Percentiles rank a stretch among this genome's conserved stretches.
phyloP scores from a whole-genome alignment of 2,329 filamentous ascomycete genomes.

The Xylaria sp. region DNA sequence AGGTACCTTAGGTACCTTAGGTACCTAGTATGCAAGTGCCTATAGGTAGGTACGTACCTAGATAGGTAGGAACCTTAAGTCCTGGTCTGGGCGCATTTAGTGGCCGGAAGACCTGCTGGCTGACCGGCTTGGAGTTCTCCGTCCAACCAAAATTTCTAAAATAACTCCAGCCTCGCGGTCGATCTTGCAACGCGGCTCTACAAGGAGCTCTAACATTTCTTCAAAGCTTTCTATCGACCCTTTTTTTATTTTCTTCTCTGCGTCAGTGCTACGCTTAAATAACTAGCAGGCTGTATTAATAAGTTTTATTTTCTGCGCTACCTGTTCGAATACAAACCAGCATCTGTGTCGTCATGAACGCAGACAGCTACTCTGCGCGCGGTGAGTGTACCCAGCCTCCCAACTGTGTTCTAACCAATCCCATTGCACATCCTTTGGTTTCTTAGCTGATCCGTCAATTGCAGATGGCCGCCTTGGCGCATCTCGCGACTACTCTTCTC shows the following conservation, averaged over 20 bases:
- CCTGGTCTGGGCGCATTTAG: no score
- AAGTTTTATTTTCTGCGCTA: slow-evolving; percentile 1
- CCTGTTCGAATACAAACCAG: not conserved
- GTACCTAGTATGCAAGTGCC: no score
- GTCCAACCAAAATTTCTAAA: slow-evolving; percentile 42
- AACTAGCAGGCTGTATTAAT: not conserved
- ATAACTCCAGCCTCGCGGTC: slow-evolving; percentile 43
- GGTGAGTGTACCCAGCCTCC: slow-evolving; percentile 55
- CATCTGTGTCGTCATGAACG: slow-evolving; percentile 70
- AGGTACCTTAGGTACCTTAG: no score
- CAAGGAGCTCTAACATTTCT: slow-evolving; percentile 31
- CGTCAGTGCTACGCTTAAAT: slow-evolving; percentile 5
- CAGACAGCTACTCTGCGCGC: slow-evolving; percentile 80
- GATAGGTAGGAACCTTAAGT: not conserved
- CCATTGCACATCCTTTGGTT: slow-evolving; percentile 7
- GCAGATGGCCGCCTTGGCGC: slow-evolving; percentile 58
- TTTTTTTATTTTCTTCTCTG: no score
- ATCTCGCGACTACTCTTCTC: slow-evolving; percentile 60
- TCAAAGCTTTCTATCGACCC: not conserved
- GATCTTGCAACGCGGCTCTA: slow-evolving; percentile 39
- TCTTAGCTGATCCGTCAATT: slow-evolving; percentile 33
- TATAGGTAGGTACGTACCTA: not conserved
- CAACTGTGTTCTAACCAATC: slow-evolving; percentile 17
- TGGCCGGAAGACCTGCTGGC: not conserved
- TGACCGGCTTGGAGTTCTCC: slow-evolving; percentile 8